Conservation (phyloP, 805 yeast genomes). For the Sungouiella thailandica region DNA sequence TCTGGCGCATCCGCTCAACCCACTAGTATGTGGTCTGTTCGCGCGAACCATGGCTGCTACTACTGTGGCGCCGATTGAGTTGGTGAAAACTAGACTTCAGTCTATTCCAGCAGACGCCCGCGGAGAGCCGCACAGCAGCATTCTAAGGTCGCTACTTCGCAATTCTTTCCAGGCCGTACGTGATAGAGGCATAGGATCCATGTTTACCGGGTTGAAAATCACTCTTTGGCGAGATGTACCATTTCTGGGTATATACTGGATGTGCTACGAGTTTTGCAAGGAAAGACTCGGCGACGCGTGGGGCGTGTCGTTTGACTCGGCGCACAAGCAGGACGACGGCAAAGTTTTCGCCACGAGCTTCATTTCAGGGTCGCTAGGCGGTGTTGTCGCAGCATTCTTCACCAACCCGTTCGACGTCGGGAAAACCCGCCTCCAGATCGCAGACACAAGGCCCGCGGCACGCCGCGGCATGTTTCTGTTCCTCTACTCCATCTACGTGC, state of each 20-base stretch:
- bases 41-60: constrained; percentile 85
- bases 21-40: constrained; percentile 77
- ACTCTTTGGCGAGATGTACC: constrained; percentile 98
- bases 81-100: constrained; percentile 83
- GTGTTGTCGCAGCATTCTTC: constrained; percentile 74
- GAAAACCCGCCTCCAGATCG: constrained; percentile 78
- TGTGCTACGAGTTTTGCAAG: constrained; percentile 60
- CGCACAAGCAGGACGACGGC: constrained; percentile 24
- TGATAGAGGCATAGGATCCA: constrained; percentile 52
- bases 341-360: constrained; percentile 60
- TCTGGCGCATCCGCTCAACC: constrained; percentile 52
- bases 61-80: constrained; percentile 79
- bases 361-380: constrained; percentile 78
- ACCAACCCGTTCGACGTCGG: constrained; percentile 98
- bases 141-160: constrained; percentile 43
- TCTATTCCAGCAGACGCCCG: constrained; percentile 56
- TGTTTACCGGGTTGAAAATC: constrained; percentile 81
- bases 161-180: constrained; percentile 52
- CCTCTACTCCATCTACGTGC: constrained; percentile 54
- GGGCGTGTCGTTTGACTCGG: constrained; percentile 19
- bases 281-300: constrained; percentile 16
- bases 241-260: constrained; percentile 93
- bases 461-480: constrained; percentile 62
- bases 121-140: constrained; percentile 22
- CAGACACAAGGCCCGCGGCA: constrained; percentile 22